Percentiles rank a stretch among this genome's conserved stretches.
These are phyloP conservation scores for Candida arabinofermentans DNA, from an alignment of 805 yeast genomes.

Conservation along the genomic window DNA sequence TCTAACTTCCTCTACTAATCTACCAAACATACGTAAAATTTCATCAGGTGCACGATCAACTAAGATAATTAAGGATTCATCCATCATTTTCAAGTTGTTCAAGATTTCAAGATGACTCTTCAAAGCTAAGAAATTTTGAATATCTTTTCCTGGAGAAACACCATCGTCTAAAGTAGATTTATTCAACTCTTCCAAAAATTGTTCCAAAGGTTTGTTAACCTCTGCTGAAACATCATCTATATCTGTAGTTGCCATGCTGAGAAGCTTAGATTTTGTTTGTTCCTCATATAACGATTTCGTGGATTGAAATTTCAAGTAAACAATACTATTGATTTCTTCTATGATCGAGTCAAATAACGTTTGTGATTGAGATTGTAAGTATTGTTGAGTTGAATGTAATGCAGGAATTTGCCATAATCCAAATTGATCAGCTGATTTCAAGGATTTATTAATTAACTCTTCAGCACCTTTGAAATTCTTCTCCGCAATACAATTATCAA, in stretches of 20 bases:
- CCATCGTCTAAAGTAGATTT: constrained; percentile 17
- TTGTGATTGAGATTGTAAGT: constrained; percentile 52
- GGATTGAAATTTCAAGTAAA: constrained; percentile 24
- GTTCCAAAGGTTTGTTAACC: constrained; percentile 32
- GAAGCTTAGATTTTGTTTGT: constrained; percentile 11
- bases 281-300: constrained; percentile 29
- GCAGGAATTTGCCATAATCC: constrained; percentile 57
- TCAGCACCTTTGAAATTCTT: constrained; percentile 57
- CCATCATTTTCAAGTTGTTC: constrained; percentile 53
- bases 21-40: constrained; percentile 55
- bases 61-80: constrained; percentile 52
- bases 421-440: constrained; percentile 43
- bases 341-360: constrained; percentile 64
- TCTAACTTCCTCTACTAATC: constrained; percentile 62
- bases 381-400: constrained; percentile 44
- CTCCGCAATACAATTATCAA: constrained; percentile 66
- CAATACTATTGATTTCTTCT: constrained; percentile 71
- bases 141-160: constrained; percentile 23
- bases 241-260: constrained; percentile 20
- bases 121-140: constrained; percentile 19
- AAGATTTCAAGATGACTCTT: constrained; percentile 17
- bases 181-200: constrained; percentile 31
- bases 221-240: constrained; percentile 23
- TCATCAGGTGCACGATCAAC: constrained; percentile 56
- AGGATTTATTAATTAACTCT: constrained; percentile 34